Percentiles rank a stretch among this genome's conserved stretches.
These are phyloP conservation scores for Alternaria conjuncta DNA, from an alignment of 2,329 filamentous ascomycete species.

Conservation along the genomic window DNA sequence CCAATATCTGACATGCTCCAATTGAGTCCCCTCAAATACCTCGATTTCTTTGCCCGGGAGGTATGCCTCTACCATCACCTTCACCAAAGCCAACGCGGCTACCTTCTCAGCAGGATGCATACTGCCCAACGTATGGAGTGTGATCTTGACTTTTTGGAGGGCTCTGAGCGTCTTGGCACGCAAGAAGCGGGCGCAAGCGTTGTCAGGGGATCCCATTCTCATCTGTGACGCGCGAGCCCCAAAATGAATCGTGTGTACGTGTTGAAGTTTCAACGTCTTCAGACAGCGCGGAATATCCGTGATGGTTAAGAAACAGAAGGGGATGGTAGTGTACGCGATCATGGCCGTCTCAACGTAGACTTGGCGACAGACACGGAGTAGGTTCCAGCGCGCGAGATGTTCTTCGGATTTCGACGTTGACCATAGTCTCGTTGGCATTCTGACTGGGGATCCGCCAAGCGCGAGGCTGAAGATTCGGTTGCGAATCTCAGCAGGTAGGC, in stretches of 20 bases:
- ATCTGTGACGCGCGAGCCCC: not conserved
- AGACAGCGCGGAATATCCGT: not conserved
- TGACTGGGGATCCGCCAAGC: not conserved
- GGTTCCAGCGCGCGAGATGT: not conserved
- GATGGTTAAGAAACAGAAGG: not conserved
- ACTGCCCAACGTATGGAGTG: not conserved
- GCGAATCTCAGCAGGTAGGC: not conserved
- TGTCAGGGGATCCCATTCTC: too few species aligned
- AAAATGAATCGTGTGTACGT: not conserved
- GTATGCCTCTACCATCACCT: not conserved
- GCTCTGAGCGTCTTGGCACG: not conserved
- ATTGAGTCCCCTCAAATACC: not conserved
- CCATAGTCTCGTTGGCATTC: too few species aligned
- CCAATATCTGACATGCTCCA: not conserved
- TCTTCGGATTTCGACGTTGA: too few species aligned
- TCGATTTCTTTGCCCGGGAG: not conserved
- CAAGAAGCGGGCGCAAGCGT: not conserved
- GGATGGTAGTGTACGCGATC: not conserved
- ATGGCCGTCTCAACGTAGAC: not conserved
- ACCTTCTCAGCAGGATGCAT: not conserved
- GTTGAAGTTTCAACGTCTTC: not conserved
- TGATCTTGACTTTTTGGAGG: not conserved
- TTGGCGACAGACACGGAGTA: not conserved
- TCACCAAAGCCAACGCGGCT: not conserved
- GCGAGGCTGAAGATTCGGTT: not conserved